Percentiles rank a stretch among this genome's conserved stretches.
These are phyloP conservation scores for Epicoccum nigrum DNA, from an alignment of 2,329 filamentous ascomycete genomes.

Conservation along the genomic window DNA sequence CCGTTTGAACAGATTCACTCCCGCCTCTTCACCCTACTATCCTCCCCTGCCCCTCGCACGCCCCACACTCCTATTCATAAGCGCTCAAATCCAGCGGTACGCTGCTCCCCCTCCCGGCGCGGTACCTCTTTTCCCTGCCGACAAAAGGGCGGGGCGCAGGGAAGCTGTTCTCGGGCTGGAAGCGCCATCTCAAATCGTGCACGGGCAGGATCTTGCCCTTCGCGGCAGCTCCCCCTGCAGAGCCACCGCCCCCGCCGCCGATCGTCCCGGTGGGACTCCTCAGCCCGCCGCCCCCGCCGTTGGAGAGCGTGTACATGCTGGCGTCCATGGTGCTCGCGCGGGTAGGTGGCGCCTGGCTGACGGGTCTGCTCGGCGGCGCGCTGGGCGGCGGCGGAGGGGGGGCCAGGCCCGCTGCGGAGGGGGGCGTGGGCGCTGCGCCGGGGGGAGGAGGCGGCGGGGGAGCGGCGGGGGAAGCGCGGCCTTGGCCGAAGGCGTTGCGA, in stretches of 20 bases:
- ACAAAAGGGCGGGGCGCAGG: constrained; percentile 84
- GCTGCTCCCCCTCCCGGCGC: constrained; percentile 90
- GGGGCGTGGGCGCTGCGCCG: constrained; percentile 57
- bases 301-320: constrained; percentile 70
- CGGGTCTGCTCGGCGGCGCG: constrained; percentile 36
- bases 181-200: constrained; percentile 83
- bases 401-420: constrained; percentile 52
- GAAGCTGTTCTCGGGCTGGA: constrained; percentile 79
- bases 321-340: constrained; percentile 71
- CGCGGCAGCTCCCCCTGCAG: constrained; percentile 24
- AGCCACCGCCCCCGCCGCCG: constrained; percentile 2
- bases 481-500: constrained; percentile 58
- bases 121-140: constrained; percentile 77
- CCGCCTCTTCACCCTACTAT: too few relatives aligned
- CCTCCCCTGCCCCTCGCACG: too few relatives aligned
- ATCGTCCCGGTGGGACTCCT: constrained; percentile 33
- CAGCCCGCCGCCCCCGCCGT: constrained; percentile 42
- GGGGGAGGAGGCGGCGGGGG: constrained; percentile 50
- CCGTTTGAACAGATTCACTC: too few relatives aligned
- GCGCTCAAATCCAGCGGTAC: constrained; percentile 83
- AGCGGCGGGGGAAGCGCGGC: constrained; percentile 51
- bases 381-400: constrained; percentile 39
- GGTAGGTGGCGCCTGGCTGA: constrained; percentile 46
- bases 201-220: constrained; percentile 59
- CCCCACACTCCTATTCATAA: too few relatives aligned